phyloP scores from a whole-genome alignment of 208 protist species.

The Angomonas deanei region DNA sequence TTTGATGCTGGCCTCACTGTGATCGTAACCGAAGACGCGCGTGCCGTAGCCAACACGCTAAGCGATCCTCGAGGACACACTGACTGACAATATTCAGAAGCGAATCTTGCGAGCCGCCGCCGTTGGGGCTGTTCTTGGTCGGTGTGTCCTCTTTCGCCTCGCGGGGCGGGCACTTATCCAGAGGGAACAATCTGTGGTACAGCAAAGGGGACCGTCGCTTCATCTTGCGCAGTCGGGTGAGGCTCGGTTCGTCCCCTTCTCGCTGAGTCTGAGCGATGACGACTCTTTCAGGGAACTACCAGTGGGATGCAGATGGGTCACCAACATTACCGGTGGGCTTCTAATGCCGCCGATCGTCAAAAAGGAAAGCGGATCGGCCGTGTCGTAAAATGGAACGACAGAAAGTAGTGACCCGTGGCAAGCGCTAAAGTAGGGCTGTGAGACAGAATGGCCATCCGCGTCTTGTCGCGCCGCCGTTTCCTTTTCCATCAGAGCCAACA shows the following conservation, averaged over 20 bases:
- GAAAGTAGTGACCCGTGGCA: conserved; percentile 58
- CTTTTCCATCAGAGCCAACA: conserved; percentile 18
- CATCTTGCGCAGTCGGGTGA: not conserved
- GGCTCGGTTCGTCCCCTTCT: not conserved
- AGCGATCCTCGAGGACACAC: conserved; percentile 39
- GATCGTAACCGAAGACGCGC: conserved; percentile 36
- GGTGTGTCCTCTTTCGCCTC: not conserved
- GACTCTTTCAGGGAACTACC: conserved; percentile 28
- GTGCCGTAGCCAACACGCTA: conserved; percentile 42
- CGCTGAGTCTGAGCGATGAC: conserved; percentile 33
- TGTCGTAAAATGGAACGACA: conserved; percentile 6
- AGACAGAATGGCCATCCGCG: not conserved
- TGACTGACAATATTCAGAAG: conserved; percentile 17
- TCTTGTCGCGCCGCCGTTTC: not conserved
- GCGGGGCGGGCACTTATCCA: not conserved
- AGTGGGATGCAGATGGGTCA: conserved; percentile 34
- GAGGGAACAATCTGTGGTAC: not conserved
- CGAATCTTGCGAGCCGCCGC: not conserved
- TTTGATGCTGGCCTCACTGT: not conserved
- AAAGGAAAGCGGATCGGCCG: conserved; percentile 2
- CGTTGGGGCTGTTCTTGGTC: too few relatives aligned
- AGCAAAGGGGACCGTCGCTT: not conserved
- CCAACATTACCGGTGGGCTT: conserved; percentile 35
- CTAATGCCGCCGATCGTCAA: conserved; percentile 48
- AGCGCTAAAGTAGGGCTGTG: conserved; percentile 27